phyloP scores from a whole-genome alignment of 805 yeast species.

The Starmerella apicola region DNA sequence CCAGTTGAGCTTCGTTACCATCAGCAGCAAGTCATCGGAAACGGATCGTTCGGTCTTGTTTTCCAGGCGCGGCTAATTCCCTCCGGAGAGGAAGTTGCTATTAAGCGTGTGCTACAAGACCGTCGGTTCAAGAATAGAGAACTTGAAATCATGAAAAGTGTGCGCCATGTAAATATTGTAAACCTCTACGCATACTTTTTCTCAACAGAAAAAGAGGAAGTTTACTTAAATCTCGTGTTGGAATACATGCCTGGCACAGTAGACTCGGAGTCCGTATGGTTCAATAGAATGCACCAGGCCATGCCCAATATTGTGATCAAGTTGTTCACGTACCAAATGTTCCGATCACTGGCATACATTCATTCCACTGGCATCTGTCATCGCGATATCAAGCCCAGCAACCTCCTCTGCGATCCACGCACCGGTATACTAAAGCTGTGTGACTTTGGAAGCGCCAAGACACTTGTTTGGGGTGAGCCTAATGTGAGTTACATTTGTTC shows the following conservation, averaged over 20 bases:
- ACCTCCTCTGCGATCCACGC: slow-evolving; percentile 72
- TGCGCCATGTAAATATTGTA: slow-evolving; percentile 77
- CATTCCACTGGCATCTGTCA: slow-evolving; percentile 69
- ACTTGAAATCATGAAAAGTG: slow-evolving; percentile 83
- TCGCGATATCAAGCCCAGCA: slow-evolving; percentile 86
- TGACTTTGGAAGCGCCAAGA: slow-evolving; percentile 94
- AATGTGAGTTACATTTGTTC: slow-evolving; percentile 95
- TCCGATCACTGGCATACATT: slow-evolving; percentile 64
- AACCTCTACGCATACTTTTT: slow-evolving; percentile 80
- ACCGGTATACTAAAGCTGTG: slow-evolving; percentile 80
- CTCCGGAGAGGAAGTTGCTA: slow-evolving; percentile 71
- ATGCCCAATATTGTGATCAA: slow-evolving; percentile 90
- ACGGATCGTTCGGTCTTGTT: slow-evolving; percentile 98
- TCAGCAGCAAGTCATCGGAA: slow-evolving; percentile 86
- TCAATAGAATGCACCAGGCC: slow-evolving; percentile 36
- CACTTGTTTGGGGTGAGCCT: slow-evolving; percentile 78
- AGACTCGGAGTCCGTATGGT: slow-evolving; percentile 80
- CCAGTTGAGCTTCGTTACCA: slow-evolving; percentile 55
- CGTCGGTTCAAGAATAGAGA: slow-evolving; percentile 93
- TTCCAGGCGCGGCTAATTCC: slow-evolving; percentile 72
- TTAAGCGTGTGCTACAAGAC: slow-evolving; percentile 93
- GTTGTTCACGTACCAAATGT: slow-evolving; percentile 71
- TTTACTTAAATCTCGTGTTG: slow-evolving; percentile 76
- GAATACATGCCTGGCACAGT: slow-evolving; percentile 95
- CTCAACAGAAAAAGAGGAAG: slow-evolving; percentile 64